Conservation (phyloP, 176 grass and related monocot genomes). For the Thalia dealbata region DNA sequence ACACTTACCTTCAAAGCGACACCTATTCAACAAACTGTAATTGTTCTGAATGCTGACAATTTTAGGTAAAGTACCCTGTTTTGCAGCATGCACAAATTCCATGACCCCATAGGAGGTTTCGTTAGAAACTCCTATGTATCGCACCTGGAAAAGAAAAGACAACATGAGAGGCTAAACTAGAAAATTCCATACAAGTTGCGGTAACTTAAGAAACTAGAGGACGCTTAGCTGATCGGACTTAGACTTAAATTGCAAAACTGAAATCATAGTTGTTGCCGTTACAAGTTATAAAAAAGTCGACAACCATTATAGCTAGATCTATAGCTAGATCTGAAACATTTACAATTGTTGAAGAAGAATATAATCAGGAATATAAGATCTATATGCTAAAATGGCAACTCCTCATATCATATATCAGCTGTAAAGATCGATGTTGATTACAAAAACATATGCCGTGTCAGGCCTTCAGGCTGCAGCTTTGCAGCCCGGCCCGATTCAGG, state of each 20-base stretch:
- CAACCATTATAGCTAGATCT: too few species aligned
- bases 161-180: not conserved
- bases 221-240: not conserved
- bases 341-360: too few species aligned
- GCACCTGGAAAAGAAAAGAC: conserved; percentile 36
- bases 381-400: too few species aligned
- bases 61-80: conserved; percentile 50
- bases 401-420: too few species aligned
- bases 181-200: too few species aligned
- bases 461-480: too few species aligned
- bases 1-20: conserved; percentile 62
- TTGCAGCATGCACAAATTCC: conserved; percentile 74
- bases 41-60: conserved; percentile 90
- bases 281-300: not conserved
- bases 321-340: too few species aligned
- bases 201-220: too few species aligned
- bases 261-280: not conserved
- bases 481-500: too few species aligned
- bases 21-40: conserved; percentile 70
- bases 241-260: not conserved
- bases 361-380: too few species aligned
- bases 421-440: too few species aligned
- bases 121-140: conserved; percentile 84
- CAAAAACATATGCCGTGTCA: too few species aligned
- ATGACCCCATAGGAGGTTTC: conserved; percentile 94